A percentile compares a stretch with the other conserved stretches of the same genome.
Evolutionary conservation across 1,139 yeast genomes (phyloP).

Genomic region (Suhomyces wounanorum): DNA sequence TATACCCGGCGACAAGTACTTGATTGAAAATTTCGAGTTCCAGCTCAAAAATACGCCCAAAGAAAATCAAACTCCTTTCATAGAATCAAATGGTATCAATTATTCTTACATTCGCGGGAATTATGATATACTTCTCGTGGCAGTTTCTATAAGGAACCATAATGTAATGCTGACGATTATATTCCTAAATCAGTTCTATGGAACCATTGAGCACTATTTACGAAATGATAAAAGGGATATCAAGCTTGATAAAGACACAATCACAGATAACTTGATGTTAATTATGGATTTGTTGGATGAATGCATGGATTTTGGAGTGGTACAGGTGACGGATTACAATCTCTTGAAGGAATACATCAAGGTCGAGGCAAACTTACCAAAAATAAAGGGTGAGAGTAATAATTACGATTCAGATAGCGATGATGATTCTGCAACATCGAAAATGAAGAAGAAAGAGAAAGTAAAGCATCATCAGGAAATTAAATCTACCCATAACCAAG

Average conservation of each 20-base stretch:
- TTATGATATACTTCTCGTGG: constrained; percentile 34
- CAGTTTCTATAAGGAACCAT: constrained; percentile 34
- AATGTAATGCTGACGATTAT: constrained; percentile 46
- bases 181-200: constrained; percentile 37
- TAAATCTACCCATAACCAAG: constrained; percentile 45
- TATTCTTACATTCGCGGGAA: constrained; percentile 34
- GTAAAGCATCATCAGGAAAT: constrained; percentile 24
- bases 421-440: constrained; percentile 16
- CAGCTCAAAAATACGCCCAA: constrained; percentile 23
- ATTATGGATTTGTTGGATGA: constrained; percentile 48
- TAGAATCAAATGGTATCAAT: constrained; percentile 31
- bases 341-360: constrained; percentile 48
- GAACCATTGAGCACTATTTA: constrained; percentile 35
- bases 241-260: constrained; percentile 26
- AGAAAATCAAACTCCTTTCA: constrained; percentile 35
- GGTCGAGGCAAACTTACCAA: constrained; percentile 38
- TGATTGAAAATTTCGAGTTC: constrained; percentile 32
- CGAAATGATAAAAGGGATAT: constrained; percentile 15
- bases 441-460: constrained; percentile 12
- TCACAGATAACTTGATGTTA: constrained; percentile 43
- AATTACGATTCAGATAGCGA: constrained; percentile 18
- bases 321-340: constrained; percentile 48
- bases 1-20: constrained; percentile 27
- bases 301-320: constrained; percentile 47
- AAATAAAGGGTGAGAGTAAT: constrained; percentile 12